Conservation (phyloP, 306 rosid species). For the Cucurbita pepo region DNA sequence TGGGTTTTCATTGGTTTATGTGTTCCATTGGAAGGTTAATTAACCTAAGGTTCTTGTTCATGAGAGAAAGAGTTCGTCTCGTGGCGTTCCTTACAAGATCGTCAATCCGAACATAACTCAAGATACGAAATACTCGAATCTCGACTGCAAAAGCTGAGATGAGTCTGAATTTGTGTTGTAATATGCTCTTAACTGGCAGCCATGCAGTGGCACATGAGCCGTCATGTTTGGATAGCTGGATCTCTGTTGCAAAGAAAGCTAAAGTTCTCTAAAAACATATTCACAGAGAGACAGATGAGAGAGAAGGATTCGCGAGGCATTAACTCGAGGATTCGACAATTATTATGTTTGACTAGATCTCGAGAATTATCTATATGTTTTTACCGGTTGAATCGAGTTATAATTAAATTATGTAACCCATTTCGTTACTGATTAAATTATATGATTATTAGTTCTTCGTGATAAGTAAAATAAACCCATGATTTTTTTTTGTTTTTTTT, state of each 20-base stretch:
- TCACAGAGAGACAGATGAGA: not conserved
- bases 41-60: not conserved
- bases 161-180: not conserved
- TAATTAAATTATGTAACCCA: too few species aligned
- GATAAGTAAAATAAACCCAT: too few species aligned
- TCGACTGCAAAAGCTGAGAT: not conserved
- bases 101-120: not conserved
- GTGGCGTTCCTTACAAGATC: too few species aligned
- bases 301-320: not conserved
- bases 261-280: not conserved
- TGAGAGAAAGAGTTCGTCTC: not conserved
- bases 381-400: too few species aligned
- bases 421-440: too few species aligned
- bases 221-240: not conserved
- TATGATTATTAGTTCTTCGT: too few species aligned
- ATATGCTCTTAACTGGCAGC: conserved; percentile 4
- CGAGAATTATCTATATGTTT: too few species aligned
- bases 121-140: not conserved
- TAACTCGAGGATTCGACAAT: not conserved
- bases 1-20: conserved; percentile 7
- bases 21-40: conserved; percentile 23
- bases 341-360: not conserved
- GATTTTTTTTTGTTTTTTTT: not conserved
- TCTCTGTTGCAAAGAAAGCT: not conserved
- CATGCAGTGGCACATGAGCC: not conserved